These are phyloP conservation scores for Torrubiella hemipterigena DNA, from an alignment of 2,329 filamentous ascomycete genomes.

Conservation along the genomic window DNA sequence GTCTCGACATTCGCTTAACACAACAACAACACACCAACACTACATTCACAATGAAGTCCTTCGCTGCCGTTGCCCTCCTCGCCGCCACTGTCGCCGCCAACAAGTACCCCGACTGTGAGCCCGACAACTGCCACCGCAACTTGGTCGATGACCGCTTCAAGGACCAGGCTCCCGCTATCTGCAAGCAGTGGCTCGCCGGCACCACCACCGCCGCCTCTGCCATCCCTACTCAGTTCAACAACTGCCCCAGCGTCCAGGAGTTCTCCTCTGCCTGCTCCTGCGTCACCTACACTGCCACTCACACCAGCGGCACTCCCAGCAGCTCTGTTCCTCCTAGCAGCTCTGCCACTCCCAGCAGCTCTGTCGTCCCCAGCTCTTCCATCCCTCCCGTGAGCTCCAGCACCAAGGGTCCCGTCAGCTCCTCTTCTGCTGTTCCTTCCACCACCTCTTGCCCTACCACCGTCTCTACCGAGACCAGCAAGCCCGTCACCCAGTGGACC, in stretches of 20 bases:
- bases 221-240: constrained; percentile 18
- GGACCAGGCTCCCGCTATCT: constrained; percentile 17
- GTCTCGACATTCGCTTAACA: no score
- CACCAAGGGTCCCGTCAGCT: constrained; percentile 2
- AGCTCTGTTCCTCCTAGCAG: constrained; percentile 5
- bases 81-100: constrained; percentile 14
- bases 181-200: constrained; percentile 17
- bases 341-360: constrained; percentile 5
- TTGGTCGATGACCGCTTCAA: constrained; percentile 19
- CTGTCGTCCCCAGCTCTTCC: constrained; percentile 5
- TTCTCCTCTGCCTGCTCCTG: constrained; percentile 25
- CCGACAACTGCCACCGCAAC: constrained; percentile 23
- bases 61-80: constrained; percentile 18
- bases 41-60: constrained; percentile 23
- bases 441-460: constrained; percentile 7
- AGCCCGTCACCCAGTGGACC: constrained; percentile 11
- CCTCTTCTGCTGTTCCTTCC: background rate
- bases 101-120: constrained; percentile 16
- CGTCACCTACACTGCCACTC: constrained; percentile 21
- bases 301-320: constrained; percentile 9
- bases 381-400: constrained; percentile 2
- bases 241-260: constrained; percentile 15
- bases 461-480: constrained; percentile 4
- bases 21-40: background rate
- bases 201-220: constrained; percentile 14